These are phyloP conservation scores for Coriaria nepalensis DNA, from an alignment of 306 rosid species.

Conservation along the genomic window DNA sequence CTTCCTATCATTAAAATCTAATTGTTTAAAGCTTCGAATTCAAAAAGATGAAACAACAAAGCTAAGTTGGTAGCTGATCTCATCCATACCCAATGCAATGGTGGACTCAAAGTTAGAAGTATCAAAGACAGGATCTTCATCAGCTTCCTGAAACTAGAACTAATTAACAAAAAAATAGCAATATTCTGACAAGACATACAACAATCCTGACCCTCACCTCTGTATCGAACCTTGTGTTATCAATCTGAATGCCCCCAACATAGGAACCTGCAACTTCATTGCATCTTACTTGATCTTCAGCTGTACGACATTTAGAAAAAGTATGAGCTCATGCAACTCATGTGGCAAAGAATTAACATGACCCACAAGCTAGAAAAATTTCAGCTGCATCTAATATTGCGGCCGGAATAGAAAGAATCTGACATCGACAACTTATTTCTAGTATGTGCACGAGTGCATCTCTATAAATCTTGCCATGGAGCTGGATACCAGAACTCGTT, in stretches of 20 bases:
- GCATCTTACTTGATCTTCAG: conserved; percentile 8
- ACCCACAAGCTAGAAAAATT: not conserved
- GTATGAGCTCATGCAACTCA: conserved; percentile 22
- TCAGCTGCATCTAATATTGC: no score
- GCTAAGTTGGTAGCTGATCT: conserved; percentile 1
- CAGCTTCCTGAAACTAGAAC: conserved; percentile 36
- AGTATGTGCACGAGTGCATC: no score
- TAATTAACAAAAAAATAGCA: not conserved
- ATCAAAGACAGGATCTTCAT: conserved; percentile 13
- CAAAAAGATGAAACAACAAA: conserved; percentile 4
- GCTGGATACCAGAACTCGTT: not conserved
- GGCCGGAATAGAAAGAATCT: no score
- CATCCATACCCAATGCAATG: conserved; percentile 18
- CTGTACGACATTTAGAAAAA: conserved; percentile 12
- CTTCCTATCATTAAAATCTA: conserved; percentile 15
- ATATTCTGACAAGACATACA: not conserved
- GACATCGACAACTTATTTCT: no score
- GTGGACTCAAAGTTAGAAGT: conserved; percentile 5
- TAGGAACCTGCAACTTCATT: conserved; percentile 9
- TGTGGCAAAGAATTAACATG: conserved; percentile 6
- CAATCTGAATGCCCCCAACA: conserved; percentile 10
- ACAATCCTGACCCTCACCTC: conserved; percentile 19
- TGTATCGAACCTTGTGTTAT: conserved; percentile 16
- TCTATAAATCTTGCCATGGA: no score
- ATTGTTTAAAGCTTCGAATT: not conserved